Base-by-base conservation (phyloP, 805 yeast genomes). In the Scheffersomyces ergatensis region DNA sequence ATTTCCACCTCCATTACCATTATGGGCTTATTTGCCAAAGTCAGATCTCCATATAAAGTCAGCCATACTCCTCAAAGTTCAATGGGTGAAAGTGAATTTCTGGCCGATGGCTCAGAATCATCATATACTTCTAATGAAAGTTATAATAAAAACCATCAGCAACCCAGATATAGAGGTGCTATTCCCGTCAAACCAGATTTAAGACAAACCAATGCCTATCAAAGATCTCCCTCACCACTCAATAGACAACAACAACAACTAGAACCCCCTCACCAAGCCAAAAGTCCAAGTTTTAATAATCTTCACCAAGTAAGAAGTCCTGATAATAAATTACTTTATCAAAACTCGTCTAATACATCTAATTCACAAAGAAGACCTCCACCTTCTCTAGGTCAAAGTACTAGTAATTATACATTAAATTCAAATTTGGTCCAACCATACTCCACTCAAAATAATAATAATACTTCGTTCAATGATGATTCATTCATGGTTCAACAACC, bases 51-150 rank as follows among this genome's bases (percentile, higher is more conserved):
- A 14, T 26, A 47, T 27, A 40, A 39, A 27, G 21, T n/a, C 12
- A 29, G 11, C 18, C 44, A 27, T 21, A 33, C 27, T 36, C 40
- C n/a, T 34, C 43, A n/a, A 35, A 37, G 34, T 27, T 58, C 63
- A 12, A 44, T 49, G 32, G 49, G 50, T 19, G 60, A 62, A 26
- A 62, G 67, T 46, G 72, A 66, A 21, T 60, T 65, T 33, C 67
- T 55, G 64, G 42, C 58, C 44, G 55, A 57, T 14, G 52, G 52
- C 13, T 62, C 67, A 16, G 58, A 55, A 31, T 57, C 63, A 30
- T 63, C 67, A 15, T 51, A 52, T 37, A 57, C 68, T 3, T 60
- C 67, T 17, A 37, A 45, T 34, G 63, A 58, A 19, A 24, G 27
- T 33, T 16, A 27, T n/a, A 6, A 21, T 26, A 23, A 4, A 24